Percentiles rank a stretch among this genome's conserved stretches.
Conservation (phyloP, 805 yeast species). For the Metschnikowia henanensis region DNA sequence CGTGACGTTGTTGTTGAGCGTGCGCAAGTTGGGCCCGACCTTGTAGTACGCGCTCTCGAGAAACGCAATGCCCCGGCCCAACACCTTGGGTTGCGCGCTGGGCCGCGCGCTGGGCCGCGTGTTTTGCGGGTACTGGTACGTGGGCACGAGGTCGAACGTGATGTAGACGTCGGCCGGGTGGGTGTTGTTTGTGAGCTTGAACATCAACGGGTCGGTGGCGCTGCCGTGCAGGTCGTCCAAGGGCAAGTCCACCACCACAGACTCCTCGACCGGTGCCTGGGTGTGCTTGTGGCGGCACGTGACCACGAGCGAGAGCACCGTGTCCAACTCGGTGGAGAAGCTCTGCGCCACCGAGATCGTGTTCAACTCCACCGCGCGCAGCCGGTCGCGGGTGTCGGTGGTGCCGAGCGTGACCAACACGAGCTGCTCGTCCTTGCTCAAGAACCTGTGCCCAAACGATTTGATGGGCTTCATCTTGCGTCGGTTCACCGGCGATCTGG, state of each 20-base stretch:
- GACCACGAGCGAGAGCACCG: slow-evolving; percentile 77
- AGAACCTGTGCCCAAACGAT: slow-evolving; percentile 81
- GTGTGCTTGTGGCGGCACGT: slow-evolving; percentile 34
- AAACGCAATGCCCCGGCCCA: slow-evolving; percentile 85
- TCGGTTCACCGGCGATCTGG: slow-evolving; percentile 20
- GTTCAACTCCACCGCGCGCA: slow-evolving; percentile 64
- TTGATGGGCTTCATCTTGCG: slow-evolving; percentile 55
- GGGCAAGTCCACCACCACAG: slow-evolving; percentile 74
- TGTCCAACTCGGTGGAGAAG: slow-evolving; percentile 81
- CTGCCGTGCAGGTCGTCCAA: slow-evolving; percentile 71
- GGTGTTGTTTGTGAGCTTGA: slow-evolving; percentile 51
- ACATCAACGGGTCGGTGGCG: slow-evolving; percentile 73
- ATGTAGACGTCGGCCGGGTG: slow-evolving; percentile 55
- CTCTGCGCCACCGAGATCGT: slow-evolving; percentile 74
- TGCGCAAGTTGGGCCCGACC: slow-evolving; percentile 66
- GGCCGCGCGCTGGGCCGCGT: slow-evolving; percentile 2
- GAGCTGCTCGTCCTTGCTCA: slow-evolving; percentile 62
- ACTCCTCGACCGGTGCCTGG: slow-evolving; percentile 45
- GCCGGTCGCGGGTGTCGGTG: slow-evolving; percentile 65
- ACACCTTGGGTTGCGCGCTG: slow-evolving; percentile 20
- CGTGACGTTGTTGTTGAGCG: slow-evolving; percentile 64
- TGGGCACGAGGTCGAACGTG: slow-evolving; percentile 86
- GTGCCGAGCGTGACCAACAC: slow-evolving; percentile 85
- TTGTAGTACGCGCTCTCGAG: slow-evolving; percentile 59
- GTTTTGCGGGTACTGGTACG: slow-evolving; percentile 54